Evolutionary conservation across 169 alveolate genomes (phyloP), one percentile per base, ranked within the genome.

Genomic region (Babesia ovata): DNA sequence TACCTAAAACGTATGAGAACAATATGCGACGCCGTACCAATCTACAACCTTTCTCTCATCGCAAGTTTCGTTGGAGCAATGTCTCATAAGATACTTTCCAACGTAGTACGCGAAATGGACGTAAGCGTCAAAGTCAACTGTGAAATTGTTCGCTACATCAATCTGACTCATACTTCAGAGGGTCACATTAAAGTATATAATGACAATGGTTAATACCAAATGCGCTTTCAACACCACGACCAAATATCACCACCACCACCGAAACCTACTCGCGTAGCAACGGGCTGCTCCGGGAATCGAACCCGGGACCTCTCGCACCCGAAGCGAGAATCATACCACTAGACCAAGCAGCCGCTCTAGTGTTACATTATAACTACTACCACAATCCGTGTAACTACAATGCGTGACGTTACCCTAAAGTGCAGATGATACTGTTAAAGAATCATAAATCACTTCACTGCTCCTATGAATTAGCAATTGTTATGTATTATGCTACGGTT

Each of bases 291-390:
- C 97, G 98, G 98, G 98, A 96, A 93, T 94, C 94, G 98, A 94
- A 96, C 98, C 97, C 98, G 98, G 97, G 98, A 95, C 97, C 98
- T 95, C 98, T 94, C 97, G 98, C 98, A 95, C 98, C 98, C 98
- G 95, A 95, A 95, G 98, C 98, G 98, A 95, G 98, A 95, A 96
- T 96, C 98, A 93, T 96, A 94, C 98, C 98, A 94, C 98, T 96
- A 96, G 98, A 95, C 98, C 93, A 91, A 91, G 93, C 91, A 82
- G 87, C 93, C 93, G 63, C 29, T 22, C 54, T 49, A 39, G 28
- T 14, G 53, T 0, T 33, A 6, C 39, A 6, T 4, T 6, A 33
- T 33, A 33, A 33, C 2, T 33, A 33, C 9, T 22, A 21, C 81
- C 36, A 74, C 39, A 33, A 2, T 33, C 2, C 39, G 39, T 4